Conservation (phyloP, 2,329 filamentous ascomycete species). For the Colletotrichum orchidophilum region DNA sequence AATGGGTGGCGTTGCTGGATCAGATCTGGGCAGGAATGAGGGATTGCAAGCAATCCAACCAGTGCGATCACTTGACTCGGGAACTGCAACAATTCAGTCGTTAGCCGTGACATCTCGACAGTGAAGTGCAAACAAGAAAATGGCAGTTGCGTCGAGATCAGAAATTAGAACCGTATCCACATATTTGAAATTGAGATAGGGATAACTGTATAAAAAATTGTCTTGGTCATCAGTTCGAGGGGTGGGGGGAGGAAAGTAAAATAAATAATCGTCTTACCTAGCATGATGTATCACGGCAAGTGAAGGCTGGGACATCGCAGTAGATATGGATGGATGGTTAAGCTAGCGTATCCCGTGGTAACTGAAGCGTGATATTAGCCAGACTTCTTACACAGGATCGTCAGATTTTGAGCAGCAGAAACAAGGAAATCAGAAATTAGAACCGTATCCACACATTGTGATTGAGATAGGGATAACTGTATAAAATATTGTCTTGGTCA, state of each 20-base stretch:
- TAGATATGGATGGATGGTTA: background rate
- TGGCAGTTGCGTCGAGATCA: background rate
- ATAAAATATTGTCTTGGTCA: slow-evolving; percentile 27
- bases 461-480: slow-evolving; percentile 34
- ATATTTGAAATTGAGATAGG: slow-evolving; percentile 26
- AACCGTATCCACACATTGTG: slow-evolving; percentile 20
- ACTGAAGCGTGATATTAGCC: background rate
- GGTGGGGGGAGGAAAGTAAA: background rate
- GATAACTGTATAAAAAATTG: slow-evolving; percentile 29
- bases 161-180: slow-evolving; percentile 33
- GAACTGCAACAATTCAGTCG: background rate
- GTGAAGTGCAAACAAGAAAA: background rate
- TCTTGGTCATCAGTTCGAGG: slow-evolving; percentile 28
- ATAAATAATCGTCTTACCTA: background rate
- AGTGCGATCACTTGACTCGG: slow-evolving; percentile 1
- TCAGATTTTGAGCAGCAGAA: background rate
- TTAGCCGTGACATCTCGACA: slow-evolving; percentile 1
- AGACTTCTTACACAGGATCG: background rate
- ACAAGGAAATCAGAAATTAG: background rate
- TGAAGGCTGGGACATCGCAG: background rate
- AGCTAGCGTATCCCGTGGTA: background rate
- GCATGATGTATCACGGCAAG: background rate
- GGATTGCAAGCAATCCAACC: background rate
- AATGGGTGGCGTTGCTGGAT: slow-evolving; percentile 12
- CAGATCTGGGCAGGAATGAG: slow-evolving; percentile 4